Percentiles rank a stretch among this genome's conserved stretches.
These are phyloP conservation scores for Russula emetica DNA, from an alignment of 768 basidiomycete species.

Conservation along the genomic window DNA sequence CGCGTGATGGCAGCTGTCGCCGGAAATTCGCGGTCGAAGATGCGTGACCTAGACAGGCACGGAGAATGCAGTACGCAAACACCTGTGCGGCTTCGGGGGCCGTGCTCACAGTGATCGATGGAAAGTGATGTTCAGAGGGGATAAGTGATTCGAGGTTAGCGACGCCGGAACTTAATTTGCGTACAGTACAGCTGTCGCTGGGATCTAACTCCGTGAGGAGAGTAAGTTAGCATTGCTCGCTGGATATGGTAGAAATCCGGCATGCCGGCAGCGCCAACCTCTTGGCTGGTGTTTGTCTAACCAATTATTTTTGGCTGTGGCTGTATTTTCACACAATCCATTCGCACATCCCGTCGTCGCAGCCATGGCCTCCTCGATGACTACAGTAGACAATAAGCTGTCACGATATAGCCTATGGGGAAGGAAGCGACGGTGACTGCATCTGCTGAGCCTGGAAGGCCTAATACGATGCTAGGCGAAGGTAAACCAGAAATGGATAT, in stretches of 20 bases:
- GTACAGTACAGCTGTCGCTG: neutral
- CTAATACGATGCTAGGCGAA: conserved; percentile 10
- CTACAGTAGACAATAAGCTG: neutral
- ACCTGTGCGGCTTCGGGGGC: conserved; percentile 3
- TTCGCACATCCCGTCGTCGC: neutral
- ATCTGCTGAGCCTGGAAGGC: neutral
- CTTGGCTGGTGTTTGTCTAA: neutral
- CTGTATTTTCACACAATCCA: neutral
- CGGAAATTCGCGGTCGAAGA: conserved; percentile 20
- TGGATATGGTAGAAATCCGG: conserved; percentile 23
- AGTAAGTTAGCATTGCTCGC: conserved; percentile 18
- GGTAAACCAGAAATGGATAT: conserved; percentile 17
- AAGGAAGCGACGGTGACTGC: neutral
- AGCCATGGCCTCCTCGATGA: neutral
- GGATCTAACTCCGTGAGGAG: conserved; percentile 22
- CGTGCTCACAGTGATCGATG: neutral
- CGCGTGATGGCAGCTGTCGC: conserved; percentile 25
- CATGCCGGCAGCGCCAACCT: conserved; percentile 21
- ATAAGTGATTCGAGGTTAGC: neutral
- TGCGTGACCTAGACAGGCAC: conserved; percentile 12
- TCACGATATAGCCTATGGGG: neutral
- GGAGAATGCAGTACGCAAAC: neutral
- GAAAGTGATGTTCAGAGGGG: neutral
- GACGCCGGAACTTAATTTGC: conserved; percentile 2
- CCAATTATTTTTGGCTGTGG: conserved; percentile 10